phyloP scores from a whole-genome alignment of 2,329 filamentous ascomycete species.

The Colletotrichum destructivum region DNA sequence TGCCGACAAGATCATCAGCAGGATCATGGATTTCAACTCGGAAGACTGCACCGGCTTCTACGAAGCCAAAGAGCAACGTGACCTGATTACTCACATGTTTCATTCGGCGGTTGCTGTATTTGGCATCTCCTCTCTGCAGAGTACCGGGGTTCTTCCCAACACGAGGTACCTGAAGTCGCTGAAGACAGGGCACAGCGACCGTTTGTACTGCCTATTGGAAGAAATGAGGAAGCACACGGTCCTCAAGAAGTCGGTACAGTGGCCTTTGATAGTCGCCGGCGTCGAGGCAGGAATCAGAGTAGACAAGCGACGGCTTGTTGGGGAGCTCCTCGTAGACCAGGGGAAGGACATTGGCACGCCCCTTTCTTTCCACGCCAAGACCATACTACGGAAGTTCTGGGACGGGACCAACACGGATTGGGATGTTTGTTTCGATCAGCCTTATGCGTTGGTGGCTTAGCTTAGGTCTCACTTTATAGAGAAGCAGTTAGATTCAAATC shows the following conservation, averaged over 20 bases:
- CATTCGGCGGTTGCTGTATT: slow-evolving; percentile 53
- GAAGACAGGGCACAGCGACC: slow-evolving; percentile 36
- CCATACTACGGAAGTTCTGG: slow-evolving; percentile 54
- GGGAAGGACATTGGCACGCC: slow-evolving; percentile 48
- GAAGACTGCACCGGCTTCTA: slow-evolving; percentile 49
- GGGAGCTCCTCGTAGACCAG: slow-evolving; percentile 46
- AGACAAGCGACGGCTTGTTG: slow-evolving; percentile 46
- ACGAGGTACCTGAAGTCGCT: slow-evolving; percentile 34
- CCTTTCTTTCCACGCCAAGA: slow-evolving; percentile 50
- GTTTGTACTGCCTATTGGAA: slow-evolving; percentile 43
- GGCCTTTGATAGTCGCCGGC: slow-evolving; percentile 56
- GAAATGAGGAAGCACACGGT: slow-evolving; percentile 35
- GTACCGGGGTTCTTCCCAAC: slow-evolving; percentile 48
- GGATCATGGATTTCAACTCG: slow-evolving; percentile 49
- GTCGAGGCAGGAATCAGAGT: slow-evolving; percentile 47
- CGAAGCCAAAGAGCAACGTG: slow-evolving; percentile 45
- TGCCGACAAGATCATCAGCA: slow-evolving; percentile 34
- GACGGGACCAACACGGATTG: slow-evolving; percentile 49
- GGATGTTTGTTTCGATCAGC: slow-evolving; percentile 57
- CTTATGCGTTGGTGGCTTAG: slow-evolving; percentile 48
- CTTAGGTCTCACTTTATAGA: no score
- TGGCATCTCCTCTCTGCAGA: slow-evolving; percentile 55
- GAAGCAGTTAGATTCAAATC: no score
- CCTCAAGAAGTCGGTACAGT: slow-evolving; percentile 49
- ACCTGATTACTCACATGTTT: slow-evolving; percentile 50